Evolutionary conservation across 306 rosid species (phyloP).

Genomic region (Boehmeria nivea): DNA sequence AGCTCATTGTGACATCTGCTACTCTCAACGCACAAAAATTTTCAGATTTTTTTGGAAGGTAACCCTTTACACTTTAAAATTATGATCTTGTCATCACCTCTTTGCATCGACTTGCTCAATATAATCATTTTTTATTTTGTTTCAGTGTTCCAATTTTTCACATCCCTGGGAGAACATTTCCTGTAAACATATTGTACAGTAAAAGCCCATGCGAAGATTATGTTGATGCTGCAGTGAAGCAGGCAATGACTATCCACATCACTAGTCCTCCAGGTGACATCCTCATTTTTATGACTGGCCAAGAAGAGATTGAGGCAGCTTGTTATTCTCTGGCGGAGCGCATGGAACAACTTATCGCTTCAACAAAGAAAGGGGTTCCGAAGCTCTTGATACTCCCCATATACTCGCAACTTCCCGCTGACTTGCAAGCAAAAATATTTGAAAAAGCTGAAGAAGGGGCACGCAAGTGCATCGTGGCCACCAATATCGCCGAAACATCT

Average conservation of each 20-base stretch:
- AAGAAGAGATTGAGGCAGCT: constrained; percentile 99
- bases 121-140: constrained; percentile 18
- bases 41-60: constrained; percentile 97
- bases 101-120: constrained; percentile 18
- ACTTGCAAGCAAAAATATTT: constrained; percentile 93
- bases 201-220: constrained; percentile 96
- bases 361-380: constrained; percentile 69
- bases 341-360: constrained; percentile 71
- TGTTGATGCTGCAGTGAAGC: constrained; percentile 96
- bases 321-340: constrained; percentile 92
- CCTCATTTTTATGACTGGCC: constrained; percentile 98
- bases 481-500: constrained; percentile 96
- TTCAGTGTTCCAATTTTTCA: constrained; percentile 86
- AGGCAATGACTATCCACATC: constrained; percentile 98
- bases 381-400: constrained; percentile 92
- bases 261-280: constrained; percentile 94
- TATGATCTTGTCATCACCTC: not conserved
- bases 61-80: constrained; percentile 15
- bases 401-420: constrained; percentile 98
- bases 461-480: constrained; percentile 94
- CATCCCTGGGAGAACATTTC: constrained; percentile 98
- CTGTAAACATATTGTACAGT: constrained; percentile 75
- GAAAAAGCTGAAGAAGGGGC: constrained; percentile 96
- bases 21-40: constrained; percentile 90
- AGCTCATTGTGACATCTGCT: constrained; percentile 94